These are phyloP conservation scores for Xerocomus nothofagi DNA, from an alignment of 1,284 basidiomycete genomes.

Conservation along the genomic window DNA sequence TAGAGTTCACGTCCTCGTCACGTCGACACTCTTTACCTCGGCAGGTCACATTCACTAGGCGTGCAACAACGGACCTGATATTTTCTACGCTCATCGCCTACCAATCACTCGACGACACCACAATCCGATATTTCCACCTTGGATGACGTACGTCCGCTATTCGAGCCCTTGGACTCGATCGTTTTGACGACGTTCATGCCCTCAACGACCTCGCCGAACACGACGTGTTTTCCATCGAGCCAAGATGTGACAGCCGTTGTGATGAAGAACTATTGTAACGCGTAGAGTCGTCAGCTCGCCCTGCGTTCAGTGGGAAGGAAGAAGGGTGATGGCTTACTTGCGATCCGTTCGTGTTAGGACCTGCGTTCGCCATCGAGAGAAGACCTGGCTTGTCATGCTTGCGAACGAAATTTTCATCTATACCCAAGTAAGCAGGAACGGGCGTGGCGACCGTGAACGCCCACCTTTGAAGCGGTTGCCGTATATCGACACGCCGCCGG, in stretches of 20 bases:
- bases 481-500: conserved; percentile 91
- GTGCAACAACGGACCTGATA: background rate
- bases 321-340: conserved; percentile 43
- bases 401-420: conserved; percentile 85
- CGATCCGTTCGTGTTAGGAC: conserved; percentile 71
- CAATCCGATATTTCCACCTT: conserved; percentile 65
- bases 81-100: background rate
- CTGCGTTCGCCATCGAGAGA: conserved; percentile 90
- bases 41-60: background rate
- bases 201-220: conserved; percentile 82
- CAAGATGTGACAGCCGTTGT: conserved; percentile 80
- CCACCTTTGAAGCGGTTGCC: conserved; percentile 75
- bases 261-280: conserved; percentile 72
- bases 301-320: background rate
- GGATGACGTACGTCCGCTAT: conserved; percentile 51
- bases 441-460: too few species aligned
- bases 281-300: background rate
- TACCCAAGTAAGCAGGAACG: background rate
- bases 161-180: conserved; percentile 68
- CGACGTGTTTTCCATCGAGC: conserved; percentile 81
- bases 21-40: conserved; percentile 11
- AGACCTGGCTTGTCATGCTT: conserved; percentile 81
- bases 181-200: conserved; percentile 77
- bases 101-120: conserved; percentile 44
- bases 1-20: too few species aligned